Conservation (phyloP, 2,329 filamentous ascomycete genomes). For the Apiospora hydei region DNA sequence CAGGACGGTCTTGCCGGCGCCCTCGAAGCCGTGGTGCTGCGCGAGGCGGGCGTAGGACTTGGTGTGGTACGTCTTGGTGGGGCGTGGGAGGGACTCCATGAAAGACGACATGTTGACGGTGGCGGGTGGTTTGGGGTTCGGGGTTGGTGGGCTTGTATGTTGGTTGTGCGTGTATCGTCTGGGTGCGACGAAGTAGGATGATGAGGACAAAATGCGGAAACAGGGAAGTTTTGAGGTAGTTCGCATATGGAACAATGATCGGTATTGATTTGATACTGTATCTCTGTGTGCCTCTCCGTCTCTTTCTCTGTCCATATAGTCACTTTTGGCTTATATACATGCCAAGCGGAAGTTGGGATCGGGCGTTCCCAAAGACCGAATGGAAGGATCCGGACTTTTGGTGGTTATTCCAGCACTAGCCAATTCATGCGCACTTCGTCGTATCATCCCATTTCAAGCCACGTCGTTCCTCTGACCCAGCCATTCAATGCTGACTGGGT, state of each 20-base stretch:
- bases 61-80: slow-evolving; percentile 8
- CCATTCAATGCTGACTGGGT: too few species aligned
- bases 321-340: neutral
- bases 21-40: neutral
- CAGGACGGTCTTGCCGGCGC: neutral
- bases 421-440: neutral
- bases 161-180: neutral
- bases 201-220: neutral
- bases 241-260: neutral
- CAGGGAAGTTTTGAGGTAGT: too few species aligned
- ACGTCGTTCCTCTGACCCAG: too few species aligned
- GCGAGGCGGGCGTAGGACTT: neutral
- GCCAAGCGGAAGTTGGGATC: neutral
- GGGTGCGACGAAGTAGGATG: neutral
- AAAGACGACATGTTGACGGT: neutral
- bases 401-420: neutral
- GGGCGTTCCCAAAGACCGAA: neutral
- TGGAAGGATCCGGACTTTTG: neutral
- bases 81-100: neutral
- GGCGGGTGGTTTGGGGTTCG: too few species aligned
- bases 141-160: too few species aligned
- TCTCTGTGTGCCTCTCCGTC: too few species aligned
- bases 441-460: neutral
- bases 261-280: neutral
- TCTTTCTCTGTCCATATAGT: neutral